A percentile compares a stretch with the other conserved stretches of the same genome.
Evolutionary conservation across 768 basidiomycete genomes (phyloP).

Genomic region (Clathrus columnatus): DNA sequence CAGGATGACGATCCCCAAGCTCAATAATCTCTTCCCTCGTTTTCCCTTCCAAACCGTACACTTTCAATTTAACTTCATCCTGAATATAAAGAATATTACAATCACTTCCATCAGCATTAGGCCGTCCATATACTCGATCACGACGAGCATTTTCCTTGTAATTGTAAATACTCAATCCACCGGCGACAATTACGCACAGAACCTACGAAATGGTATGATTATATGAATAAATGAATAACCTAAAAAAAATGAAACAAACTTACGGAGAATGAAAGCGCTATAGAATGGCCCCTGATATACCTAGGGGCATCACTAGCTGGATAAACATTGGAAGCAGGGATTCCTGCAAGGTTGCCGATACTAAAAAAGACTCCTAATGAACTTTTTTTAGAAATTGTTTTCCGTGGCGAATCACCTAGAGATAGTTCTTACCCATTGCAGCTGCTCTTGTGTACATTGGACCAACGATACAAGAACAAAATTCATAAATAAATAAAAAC

Average conservation of each 20-base stretch:
- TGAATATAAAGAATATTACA: not conserved
- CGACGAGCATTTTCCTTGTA: constrained; percentile 28
- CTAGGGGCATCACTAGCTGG: no score
- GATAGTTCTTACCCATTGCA: constrained; percentile 16
- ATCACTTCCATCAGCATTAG: constrained; percentile 15
- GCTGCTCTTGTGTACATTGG: constrained; percentile 18
- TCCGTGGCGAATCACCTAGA: not conserved
- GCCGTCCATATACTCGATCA: constrained; percentile 24
- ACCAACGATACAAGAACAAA: constrained; percentile 5
- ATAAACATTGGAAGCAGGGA: constrained; percentile 16
- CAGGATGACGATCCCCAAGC: constrained; percentile 7
- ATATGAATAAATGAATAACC: not conserved
- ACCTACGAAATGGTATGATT: not conserved
- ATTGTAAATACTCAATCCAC: constrained; percentile 20
- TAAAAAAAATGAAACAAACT: not conserved
- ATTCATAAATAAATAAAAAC: not conserved
- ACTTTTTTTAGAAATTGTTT: not conserved
- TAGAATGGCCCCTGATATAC: no score
- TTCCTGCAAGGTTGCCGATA: constrained; percentile 19
- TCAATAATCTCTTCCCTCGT: constrained; percentile 5
- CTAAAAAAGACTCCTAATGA: constrained; percentile 15
- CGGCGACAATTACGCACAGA: constrained; percentile 12
- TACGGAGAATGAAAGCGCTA: constrained; percentile 18
- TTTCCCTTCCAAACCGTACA: constrained; percentile 8
- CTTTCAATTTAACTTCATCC: not conserved